phyloP scores from a whole-genome alignment of 768 basidiomycete species.

The Coprinopsis strossmayeri region DNA sequence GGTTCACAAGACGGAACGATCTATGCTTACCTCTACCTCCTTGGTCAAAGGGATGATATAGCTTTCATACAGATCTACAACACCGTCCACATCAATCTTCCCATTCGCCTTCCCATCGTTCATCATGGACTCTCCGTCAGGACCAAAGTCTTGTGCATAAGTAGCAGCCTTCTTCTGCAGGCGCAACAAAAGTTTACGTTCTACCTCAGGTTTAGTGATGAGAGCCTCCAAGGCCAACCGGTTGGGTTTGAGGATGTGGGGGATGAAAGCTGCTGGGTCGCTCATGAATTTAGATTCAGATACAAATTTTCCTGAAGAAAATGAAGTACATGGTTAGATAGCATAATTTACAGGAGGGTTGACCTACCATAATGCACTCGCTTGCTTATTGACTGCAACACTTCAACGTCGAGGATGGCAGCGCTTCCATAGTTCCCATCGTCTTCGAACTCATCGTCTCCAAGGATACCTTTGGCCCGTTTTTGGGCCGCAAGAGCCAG shows the following conservation, averaged over 20 bases:
- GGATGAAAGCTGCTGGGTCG: slow-evolving; percentile 82
- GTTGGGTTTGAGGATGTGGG: slow-evolving; percentile 82
- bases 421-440: slow-evolving; percentile 98
- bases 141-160: slow-evolving; percentile 78
- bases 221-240: slow-evolving; percentile 71
- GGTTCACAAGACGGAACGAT: neutral
- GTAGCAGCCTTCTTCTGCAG: slow-evolving; percentile 78
- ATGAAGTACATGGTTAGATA: neutral
- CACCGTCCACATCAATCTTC: slow-evolving; percentile 90
- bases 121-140: slow-evolving; percentile 41
- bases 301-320: slow-evolving; percentile 88
- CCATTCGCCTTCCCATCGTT: slow-evolving; percentile 22
- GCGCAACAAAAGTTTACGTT: slow-evolving; percentile 73
- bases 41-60: slow-evolving; percentile 97
- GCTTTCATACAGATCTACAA: slow-evolving; percentile 89
- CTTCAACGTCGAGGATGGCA: slow-evolving; percentile 91
- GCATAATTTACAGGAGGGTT: neutral
- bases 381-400: slow-evolving; percentile 96
- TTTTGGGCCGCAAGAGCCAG: slow-evolving; percentile 57
- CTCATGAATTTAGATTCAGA: slow-evolving; percentile 95
- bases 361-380: slow-evolving; percentile 92
- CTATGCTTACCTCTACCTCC: slow-evolving; percentile 81
- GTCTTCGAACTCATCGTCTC: slow-evolving; percentile 72
- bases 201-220: slow-evolving; percentile 98
- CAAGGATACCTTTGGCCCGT: slow-evolving; percentile 58